Evolutionary conservation across 768 basidiomycete genomes (phyloP).

Genomic region (Suillus placidus): DNA sequence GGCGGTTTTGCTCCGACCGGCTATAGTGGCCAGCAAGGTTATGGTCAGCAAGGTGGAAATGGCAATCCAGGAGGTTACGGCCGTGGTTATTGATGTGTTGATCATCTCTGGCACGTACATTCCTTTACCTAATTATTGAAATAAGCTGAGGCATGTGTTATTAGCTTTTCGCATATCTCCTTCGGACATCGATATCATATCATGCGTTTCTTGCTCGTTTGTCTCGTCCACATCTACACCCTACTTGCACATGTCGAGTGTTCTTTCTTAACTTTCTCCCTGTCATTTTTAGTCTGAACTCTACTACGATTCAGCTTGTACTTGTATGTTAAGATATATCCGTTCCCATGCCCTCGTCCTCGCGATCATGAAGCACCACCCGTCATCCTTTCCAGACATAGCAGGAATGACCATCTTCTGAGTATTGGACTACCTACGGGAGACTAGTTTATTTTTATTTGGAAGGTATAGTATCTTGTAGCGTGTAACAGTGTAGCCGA

Average conservation of each 20-base stretch:
- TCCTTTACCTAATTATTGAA: slow-evolving; percentile 6
- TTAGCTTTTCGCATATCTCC: not conserved
- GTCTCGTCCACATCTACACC: slow-evolving; percentile 3
- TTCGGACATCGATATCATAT: not conserved
- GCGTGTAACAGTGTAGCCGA: not conserved
- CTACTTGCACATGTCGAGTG: not conserved
- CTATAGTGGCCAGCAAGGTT: slow-evolving; percentile 28
- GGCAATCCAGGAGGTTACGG: slow-evolving; percentile 37
- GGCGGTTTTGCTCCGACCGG: slow-evolving; percentile 13
- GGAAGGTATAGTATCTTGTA: not conserved
- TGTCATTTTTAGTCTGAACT: slow-evolving; percentile 11
- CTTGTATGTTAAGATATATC: slow-evolving; percentile 20
- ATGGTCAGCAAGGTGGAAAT: slow-evolving; percentile 24
- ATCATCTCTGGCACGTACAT: not conserved
- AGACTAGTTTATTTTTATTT: not conserved
- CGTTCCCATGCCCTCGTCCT: not conserved
- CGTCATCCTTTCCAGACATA: not conserved
- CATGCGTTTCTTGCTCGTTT: not conserved
- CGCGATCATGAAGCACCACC: not conserved
- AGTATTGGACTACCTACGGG: not conserved
- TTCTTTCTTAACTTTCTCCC: slow-evolving; percentile 1
- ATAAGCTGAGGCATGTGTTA: not conserved
- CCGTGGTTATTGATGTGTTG: slow-evolving; percentile 4
- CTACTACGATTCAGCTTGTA: slow-evolving; percentile 19
- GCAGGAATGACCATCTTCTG: not conserved